Evolutionary conservation across 345 rosid species (phyloP).

Genomic region (Linum trigynum): DNA sequence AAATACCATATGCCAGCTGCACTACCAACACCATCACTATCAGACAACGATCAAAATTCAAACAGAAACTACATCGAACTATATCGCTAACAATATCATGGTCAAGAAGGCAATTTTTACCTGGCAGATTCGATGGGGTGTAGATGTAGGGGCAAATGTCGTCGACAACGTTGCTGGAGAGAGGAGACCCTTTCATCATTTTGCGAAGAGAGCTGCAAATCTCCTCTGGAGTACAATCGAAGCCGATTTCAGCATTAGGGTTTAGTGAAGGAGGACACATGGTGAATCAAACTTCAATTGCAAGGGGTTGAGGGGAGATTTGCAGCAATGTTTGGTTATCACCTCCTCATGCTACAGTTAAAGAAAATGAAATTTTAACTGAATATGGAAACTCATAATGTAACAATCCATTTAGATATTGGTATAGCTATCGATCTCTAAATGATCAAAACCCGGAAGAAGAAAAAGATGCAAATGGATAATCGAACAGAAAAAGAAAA

Average conservation of each 20-base stretch:
- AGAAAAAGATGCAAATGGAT: not conserved
- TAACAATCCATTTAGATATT: not conserved
- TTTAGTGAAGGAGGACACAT: constrained; percentile 1
- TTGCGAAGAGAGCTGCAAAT: constrained; percentile 17
- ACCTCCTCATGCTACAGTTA: not conserved
- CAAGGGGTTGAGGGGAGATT: too few species aligned
- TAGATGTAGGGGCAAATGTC: constrained; percentile 22
- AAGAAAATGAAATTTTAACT: not conserved
- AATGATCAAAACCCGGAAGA: not conserved
- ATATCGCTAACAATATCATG: not conserved
- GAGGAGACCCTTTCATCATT: constrained; percentile 21
- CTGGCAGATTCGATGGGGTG: constrained; percentile 26
- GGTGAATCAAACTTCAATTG: not conserved
- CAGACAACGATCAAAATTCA: not conserved
- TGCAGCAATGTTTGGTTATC: not conserved
- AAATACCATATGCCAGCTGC: constrained; percentile 36
- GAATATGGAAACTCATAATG: not conserved
- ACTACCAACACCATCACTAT: not conserved
- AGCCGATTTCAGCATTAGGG: not conserved
- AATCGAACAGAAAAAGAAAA: not conserved
- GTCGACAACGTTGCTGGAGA: constrained; percentile 31
- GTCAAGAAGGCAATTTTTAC: constrained; percentile 15
- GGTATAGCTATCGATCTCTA: not conserved
- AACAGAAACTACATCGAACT: not conserved
- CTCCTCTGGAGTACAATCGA: not conserved